phyloP scores from a whole-genome alignment of 2,329 filamentous ascomycete species.

The Aspergillus brunneoviolaceus region DNA sequence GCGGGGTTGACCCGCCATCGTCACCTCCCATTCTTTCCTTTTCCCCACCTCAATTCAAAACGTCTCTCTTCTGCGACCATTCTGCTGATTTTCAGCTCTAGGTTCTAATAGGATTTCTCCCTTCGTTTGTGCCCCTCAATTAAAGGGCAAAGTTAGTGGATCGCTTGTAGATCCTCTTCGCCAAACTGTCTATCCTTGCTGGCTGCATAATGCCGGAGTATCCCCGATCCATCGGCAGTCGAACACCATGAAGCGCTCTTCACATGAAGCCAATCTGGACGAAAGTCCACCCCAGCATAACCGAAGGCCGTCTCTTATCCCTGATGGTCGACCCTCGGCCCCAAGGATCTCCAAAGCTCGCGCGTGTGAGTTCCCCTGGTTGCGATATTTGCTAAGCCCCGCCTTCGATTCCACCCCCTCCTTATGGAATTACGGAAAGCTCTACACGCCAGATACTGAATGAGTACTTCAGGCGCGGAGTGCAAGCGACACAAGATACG shows the following conservation, averaged over 20 bases:
- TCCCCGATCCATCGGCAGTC: conserved; percentile 22
- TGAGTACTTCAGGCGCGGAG: conserved; percentile 40
- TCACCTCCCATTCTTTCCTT: neutral
- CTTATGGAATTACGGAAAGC: neutral
- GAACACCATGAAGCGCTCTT: conserved; percentile 35
- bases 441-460: conserved; percentile 6
- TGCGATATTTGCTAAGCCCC: neutral
- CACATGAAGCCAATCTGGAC: conserved; percentile 34
- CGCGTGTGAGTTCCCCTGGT: conserved; percentile 35
- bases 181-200: conserved; percentile 8
- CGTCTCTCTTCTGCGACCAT: neutral
- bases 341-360: conserved; percentile 45
- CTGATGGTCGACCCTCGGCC: conserved; percentile 22
- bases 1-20: conserved; percentile 1
- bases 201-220: conserved; percentile 26
- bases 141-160: neutral
- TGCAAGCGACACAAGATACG: conserved; percentile 58
- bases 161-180: conserved; percentile 9
- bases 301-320: conserved; percentile 22
- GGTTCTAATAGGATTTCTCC: too few relatives aligned
- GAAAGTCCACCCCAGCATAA: conserved; percentile 27
- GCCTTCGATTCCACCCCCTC: neutral
- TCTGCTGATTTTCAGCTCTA: neutral
- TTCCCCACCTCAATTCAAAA: neutral
- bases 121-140: neutral